Conservation (phyloP, 2,329 filamentous ascomycete species). For the Hypoxylon rubiginosum region DNA sequence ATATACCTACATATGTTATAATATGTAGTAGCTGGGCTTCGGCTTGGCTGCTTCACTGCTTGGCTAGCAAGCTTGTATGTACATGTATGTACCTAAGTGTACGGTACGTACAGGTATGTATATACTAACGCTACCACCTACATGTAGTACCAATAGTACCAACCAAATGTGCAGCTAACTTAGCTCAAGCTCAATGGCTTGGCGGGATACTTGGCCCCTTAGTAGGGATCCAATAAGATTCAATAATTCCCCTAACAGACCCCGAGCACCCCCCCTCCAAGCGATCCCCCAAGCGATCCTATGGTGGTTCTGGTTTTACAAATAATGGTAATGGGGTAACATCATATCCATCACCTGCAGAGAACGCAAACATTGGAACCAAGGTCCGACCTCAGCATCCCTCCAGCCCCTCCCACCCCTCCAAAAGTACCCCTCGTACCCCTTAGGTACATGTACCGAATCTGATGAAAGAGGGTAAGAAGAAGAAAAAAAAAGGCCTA, state of each 20-base stretch:
- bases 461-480: too few relatives aligned
- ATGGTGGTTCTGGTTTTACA: constrained; percentile 42
- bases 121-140: too few relatives aligned
- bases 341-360: constrained; percentile 23
- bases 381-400: not conserved
- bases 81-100: not conserved
- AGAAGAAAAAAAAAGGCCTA: not conserved
- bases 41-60: too few relatives aligned
- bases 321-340: constrained; percentile 38
- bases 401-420: too few relatives aligned
- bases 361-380: constrained; percentile 11
- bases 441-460: constrained; percentile 9
- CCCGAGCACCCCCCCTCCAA: too few relatives aligned
- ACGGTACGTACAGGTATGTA: too few relatives aligned
- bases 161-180: too few relatives aligned
- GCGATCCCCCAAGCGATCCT: too few relatives aligned
- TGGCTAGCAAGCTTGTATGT: not conserved
- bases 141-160: too few relatives aligned
- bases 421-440: not conserved
- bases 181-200: not conserved
- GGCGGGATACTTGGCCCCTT: not conserved
- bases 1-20: too few relatives aligned
- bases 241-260: not conserved
- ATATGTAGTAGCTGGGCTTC: too few relatives aligned
- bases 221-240: not conserved